Evolutionary conservation across 2,329 filamentous ascomycete genomes (phyloP).

Genomic region (Cordyceps javanica): DNA sequence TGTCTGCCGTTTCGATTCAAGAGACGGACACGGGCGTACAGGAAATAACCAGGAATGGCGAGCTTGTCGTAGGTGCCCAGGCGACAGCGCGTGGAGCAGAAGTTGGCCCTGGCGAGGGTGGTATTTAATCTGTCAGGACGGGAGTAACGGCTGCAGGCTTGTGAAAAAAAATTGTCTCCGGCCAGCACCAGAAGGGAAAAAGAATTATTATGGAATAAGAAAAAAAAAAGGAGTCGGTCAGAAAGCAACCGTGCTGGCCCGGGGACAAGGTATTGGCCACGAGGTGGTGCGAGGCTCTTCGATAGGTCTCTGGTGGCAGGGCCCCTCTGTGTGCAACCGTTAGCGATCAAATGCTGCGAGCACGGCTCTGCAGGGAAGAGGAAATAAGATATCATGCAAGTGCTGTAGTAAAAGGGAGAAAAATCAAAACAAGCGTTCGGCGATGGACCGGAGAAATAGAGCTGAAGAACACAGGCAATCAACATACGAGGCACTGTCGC

Average conservation of each 20-base stretch:
- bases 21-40: neutral
- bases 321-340: neutral
- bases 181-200: neutral
- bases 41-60: neutral
- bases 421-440: neutral
- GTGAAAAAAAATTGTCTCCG: neutral
- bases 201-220: neutral
- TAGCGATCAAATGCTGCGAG: neutral
- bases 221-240: constrained; percentile 2
- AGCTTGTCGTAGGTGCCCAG: neutral
- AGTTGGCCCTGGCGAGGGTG: constrained; percentile 4
- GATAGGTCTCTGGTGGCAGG: constrained; percentile 10
- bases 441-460: constrained; percentile 1
- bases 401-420: neutral
- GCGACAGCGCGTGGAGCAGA: neutral
- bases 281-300: constrained; percentile 13
- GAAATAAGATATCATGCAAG: neutral
- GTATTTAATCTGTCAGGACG: constrained; percentile 8
- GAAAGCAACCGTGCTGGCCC: neutral
- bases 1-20: neutral
- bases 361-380: neutral
- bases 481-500: constrained; percentile 5
- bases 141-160: neutral
- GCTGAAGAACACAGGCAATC: constrained; percentile 2
- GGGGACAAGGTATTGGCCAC: constrained; percentile 9